Evolutionary conservation across 768 basidiomycete species (phyloP).

Genomic region (Termitomyces sp.): DNA sequence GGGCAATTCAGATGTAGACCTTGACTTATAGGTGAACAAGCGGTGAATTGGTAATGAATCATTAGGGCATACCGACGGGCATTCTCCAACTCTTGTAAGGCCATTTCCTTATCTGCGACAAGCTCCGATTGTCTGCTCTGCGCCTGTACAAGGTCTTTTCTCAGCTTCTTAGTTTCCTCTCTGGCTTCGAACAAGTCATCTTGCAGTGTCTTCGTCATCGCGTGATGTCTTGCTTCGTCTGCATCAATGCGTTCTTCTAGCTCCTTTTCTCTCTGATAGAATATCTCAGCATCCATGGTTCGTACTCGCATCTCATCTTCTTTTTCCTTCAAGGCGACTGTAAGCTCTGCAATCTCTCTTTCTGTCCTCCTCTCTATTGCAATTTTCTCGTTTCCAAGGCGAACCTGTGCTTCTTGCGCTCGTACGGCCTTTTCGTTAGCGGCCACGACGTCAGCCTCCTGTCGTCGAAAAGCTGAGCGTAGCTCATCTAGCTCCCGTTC

Average conservation of each 20-base stretch:
- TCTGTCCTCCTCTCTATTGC: conserved; percentile 44
- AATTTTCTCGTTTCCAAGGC: conserved; percentile 53
- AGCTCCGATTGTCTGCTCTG: conserved; percentile 41
- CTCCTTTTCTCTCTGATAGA: conserved; percentile 49
- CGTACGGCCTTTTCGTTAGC: conserved; percentile 43
- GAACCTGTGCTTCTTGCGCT: conserved; percentile 42
- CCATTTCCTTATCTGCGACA: conserved; percentile 49
- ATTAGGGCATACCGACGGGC: conserved; percentile 16
- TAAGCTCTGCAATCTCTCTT: conserved; percentile 38
- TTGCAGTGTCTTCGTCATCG: conserved; percentile 44
- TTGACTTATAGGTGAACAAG: background rate
- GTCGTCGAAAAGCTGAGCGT: conserved; percentile 36
- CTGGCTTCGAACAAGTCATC: conserved; percentile 37
- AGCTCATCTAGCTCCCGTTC: conserved; percentile 51
- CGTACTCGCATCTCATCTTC: conserved; percentile 50
- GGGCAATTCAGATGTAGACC: background rate
- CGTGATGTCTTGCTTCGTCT: conserved; percentile 60
- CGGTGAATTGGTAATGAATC: background rate
- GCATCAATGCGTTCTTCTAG: conserved; percentile 64
- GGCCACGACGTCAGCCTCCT: conserved; percentile 35
- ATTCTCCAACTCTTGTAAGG: conserved; percentile 35
- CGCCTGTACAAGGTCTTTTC: conserved; percentile 26
- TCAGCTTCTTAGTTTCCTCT: conserved; percentile 32
- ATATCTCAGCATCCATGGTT: conserved; percentile 34
- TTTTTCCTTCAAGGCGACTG: conserved; percentile 41